Conservation (phyloP, 805 yeast species). For the Teunomyces funiuensis region DNA sequence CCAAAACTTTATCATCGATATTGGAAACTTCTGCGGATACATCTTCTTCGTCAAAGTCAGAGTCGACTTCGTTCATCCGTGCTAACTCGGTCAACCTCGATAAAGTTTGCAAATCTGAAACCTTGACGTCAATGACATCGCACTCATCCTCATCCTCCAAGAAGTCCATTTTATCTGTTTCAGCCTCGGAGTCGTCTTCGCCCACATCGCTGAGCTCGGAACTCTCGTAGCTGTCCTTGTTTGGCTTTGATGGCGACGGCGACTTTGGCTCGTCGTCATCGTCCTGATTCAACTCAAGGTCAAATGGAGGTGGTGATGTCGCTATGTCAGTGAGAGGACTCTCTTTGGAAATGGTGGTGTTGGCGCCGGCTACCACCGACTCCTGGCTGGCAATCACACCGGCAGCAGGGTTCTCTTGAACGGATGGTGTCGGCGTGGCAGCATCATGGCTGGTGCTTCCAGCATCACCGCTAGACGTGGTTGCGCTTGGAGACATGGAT, state of each 20-base stretch:
- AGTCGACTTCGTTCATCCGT: constrained; percentile 35
- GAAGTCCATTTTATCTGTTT: constrained; percentile 81
- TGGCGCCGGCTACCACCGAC: constrained; percentile 4
- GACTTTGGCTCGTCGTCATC: constrained; percentile 1
- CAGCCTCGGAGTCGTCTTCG: constrained; percentile 78
- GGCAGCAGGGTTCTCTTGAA: neutral
- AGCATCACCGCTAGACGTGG: neutral
- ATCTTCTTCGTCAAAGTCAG: constrained; percentile 30
- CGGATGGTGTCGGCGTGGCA: neutral
- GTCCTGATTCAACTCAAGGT: constrained; percentile 17
- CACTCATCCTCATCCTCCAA: constrained; percentile 35
- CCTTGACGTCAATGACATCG: constrained; percentile 19
- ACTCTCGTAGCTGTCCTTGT: constrained; percentile 34
- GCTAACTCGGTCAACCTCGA: constrained; percentile 46
- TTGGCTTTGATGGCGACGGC: neutral
- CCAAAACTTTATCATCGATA: neutral
- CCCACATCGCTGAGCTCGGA: constrained; percentile 52
- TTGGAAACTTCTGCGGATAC: constrained; percentile 3
- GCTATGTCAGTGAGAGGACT: constrained; percentile 43
- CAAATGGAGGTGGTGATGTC: constrained; percentile 41
- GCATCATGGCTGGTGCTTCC: neutral
- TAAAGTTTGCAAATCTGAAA: constrained; percentile 37
- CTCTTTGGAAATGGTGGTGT: constrained; percentile 24
- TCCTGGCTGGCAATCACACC: neutral
- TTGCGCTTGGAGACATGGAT: constrained; percentile 3